Evolutionary conservation across 495 filamentous ascomycete species (phyloP), one percentile per base, ranked within the genome.

Genomic region (Penicillium coffeae): DNA sequence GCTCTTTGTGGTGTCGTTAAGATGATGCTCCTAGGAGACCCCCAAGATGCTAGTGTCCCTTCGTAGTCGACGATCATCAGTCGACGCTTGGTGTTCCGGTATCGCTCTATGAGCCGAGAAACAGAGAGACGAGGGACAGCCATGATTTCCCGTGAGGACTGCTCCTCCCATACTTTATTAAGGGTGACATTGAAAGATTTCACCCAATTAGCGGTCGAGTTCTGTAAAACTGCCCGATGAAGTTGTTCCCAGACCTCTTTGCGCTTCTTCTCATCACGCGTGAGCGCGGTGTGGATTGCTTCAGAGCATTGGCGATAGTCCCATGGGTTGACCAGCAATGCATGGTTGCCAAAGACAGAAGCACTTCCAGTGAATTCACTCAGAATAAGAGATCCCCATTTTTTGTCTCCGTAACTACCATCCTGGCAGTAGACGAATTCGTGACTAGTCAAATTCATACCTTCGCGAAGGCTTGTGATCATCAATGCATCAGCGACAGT

Each of bases 401-500:
- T 90, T 66, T 88, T 88, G 43, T 83, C 74, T 18, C 71, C 74
- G 45, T 76, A 73, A 56, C 79, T 81, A n/a, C 89, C 89, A 65
- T 96, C 91, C 63, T 96, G 91, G 55, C 90, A 95, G 53, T 87
- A 90, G 21, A 95, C 78, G 60, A 88, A 96, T 66, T 96, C 91
- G 59, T 96, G 91, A 38, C 83, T 87, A 6, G 91, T 94, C 32
- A 96, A 69, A 58, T 95, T 95, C 91, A 96, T 96, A 35, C 91
- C 91, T 60, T 96, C 91, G 40, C 91, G 88, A 44, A 96, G 80
- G 63, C 87, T 90, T 5, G 91, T 90, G 60, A 96, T 90, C 80
- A 95, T 91, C 22, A 96, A 73, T 16, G 84, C 87, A 67, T 96
- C 90, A 3, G 91, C 91, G 19, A 93, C 85, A 14, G 86, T 87